Conservation (phyloP, 108 stramenopile species). For the Parmales sp. region DNA sequence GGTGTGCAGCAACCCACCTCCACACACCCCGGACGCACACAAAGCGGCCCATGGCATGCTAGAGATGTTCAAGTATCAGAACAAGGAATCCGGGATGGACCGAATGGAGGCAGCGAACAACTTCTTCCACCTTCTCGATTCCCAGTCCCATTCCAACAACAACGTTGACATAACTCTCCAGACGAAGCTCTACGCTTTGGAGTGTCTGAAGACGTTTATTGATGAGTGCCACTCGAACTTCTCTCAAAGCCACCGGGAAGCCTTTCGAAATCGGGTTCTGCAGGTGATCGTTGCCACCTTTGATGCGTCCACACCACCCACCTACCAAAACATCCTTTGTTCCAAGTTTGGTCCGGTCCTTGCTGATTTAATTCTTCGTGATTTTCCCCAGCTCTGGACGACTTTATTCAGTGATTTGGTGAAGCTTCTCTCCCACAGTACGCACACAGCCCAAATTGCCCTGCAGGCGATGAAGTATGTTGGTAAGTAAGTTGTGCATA, state of each 20-base stretch:
- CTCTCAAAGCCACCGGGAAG: constrained; percentile 45
- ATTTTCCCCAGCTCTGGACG: constrained; percentile 78
- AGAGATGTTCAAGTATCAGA: too few relatives aligned
- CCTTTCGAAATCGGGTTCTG: constrained; percentile 49
- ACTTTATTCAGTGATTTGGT: constrained; percentile 57
- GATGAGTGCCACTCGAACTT: constrained; percentile 44
- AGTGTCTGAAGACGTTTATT: constrained; percentile 45
- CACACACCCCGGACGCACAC: too few relatives aligned
- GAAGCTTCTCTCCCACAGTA: constrained; percentile 22
- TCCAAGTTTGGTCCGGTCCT: constrained; percentile 61
- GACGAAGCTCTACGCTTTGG: constrained; percentile 63
- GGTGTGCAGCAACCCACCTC: too few relatives aligned
- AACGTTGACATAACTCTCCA: constrained; percentile 49
- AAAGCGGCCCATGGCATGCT: too few relatives aligned
- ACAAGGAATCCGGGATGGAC: too few relatives aligned
- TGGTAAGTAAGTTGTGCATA: constrained; percentile 62
- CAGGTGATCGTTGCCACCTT: background rate
- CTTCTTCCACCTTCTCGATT: background rate
- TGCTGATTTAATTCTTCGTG: constrained; percentile 53
- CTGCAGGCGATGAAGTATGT: constrained; percentile 10
- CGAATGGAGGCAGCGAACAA: too few relatives aligned
- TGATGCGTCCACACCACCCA: background rate
- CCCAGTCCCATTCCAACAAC: background rate
- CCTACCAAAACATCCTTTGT: constrained; percentile 33
- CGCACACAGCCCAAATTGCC: background rate